phyloP scores from a whole-genome alignment of 495 filamentous ascomycete genomes.

The Hyaloscypha variabilis region DNA sequence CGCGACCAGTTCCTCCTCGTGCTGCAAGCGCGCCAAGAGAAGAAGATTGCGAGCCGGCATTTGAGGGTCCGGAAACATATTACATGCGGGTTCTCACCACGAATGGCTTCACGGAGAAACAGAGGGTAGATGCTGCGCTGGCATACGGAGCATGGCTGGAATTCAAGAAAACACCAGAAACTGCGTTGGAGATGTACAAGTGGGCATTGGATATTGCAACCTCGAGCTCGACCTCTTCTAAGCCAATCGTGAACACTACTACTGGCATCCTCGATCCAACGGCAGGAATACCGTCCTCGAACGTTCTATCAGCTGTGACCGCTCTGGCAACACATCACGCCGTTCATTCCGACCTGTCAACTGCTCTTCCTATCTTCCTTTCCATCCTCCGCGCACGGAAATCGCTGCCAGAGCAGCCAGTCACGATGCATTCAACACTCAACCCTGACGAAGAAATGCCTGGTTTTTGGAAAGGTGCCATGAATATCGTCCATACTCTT shows the following conservation, averaged over 20 bases:
- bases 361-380: slow-evolving; percentile 82
- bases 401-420: slow-evolving; percentile 37
- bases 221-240: slow-evolving; percentile 31
- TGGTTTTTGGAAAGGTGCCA: slow-evolving; percentile 22
- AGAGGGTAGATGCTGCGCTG: slow-evolving; percentile 77
- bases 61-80: slow-evolving; percentile 64
- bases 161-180: slow-evolving; percentile 65
- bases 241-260: slow-evolving; percentile 57
- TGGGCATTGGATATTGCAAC: slow-evolving; percentile 73
- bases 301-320: slow-evolving; percentile 74
- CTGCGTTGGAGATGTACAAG: slow-evolving; percentile 68
- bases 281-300: slow-evolving; percentile 60
- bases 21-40: slow-evolving; percentile 62
- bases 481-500: slow-evolving; percentile 36
- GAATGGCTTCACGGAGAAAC: slow-evolving; percentile 69
- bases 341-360: slow-evolving; percentile 57
- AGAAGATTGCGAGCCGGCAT: slow-evolving; percentile 68
- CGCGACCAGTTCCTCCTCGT: slow-evolving; percentile 67
- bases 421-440: slow-evolving; percentile 16
- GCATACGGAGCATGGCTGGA: slow-evolving; percentile 83
- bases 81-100: slow-evolving; percentile 81
- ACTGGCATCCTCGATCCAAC: slow-evolving; percentile 61
- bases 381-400: slow-evolving; percentile 77
- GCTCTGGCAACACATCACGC: slow-evolving; percentile 79
- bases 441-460: slow-evolving; percentile 11